Percentiles rank a stretch among this genome's conserved stretches.
Evolutionary conservation across 2,329 filamentous ascomycete genomes (phyloP).

Genomic region (Escovopsis sp.): DNA sequence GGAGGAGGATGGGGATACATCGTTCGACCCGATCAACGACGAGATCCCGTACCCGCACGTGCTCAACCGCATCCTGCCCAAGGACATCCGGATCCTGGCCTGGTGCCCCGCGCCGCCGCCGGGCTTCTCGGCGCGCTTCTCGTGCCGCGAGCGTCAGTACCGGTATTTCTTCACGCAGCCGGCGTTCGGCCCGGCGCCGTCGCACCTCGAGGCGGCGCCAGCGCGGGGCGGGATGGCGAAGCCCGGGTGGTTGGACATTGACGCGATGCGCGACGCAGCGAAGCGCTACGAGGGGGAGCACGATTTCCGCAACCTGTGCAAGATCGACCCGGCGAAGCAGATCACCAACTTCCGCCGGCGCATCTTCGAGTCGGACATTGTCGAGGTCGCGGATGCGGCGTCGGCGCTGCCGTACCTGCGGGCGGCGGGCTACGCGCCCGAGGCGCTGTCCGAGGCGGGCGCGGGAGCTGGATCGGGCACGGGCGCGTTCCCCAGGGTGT

Average conservation of each 20-base stretch:
- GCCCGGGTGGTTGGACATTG: constrained; percentile 75
- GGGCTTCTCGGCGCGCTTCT: constrained; percentile 82
- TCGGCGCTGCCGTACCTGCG: constrained; percentile 43
- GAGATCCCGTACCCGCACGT: constrained; percentile 74
- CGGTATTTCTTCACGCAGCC: constrained; percentile 97
- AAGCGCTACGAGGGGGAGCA: constrained; percentile 67
- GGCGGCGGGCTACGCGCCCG: constrained; percentile 18
- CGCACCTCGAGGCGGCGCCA: constrained; percentile 8
- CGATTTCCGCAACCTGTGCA: constrained; percentile 96
- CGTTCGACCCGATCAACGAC: constrained; percentile 55
- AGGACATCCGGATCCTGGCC: constrained; percentile 78
- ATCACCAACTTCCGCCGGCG: constrained; percentile 67
- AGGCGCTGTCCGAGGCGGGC: constrained; percentile 1
- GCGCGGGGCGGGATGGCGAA: constrained; percentile 17
- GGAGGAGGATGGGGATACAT: constrained; percentile 8
- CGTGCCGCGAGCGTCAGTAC: constrained; percentile 81
- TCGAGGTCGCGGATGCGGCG: constrained; percentile 44
- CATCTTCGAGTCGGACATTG: constrained; percentile 69
- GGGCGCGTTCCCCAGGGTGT: constrained; percentile 47
- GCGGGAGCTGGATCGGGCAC: not conserved
- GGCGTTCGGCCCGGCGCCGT: constrained; percentile 52
- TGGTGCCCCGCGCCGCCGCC: constrained; percentile 77
- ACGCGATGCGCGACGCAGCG: constrained; percentile 71
- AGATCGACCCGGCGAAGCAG: constrained; percentile 80
- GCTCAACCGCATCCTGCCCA: constrained; percentile 75